Conservation (phyloP, 108 stramenopile genomes). For the Bacterosira constricta region DNA sequence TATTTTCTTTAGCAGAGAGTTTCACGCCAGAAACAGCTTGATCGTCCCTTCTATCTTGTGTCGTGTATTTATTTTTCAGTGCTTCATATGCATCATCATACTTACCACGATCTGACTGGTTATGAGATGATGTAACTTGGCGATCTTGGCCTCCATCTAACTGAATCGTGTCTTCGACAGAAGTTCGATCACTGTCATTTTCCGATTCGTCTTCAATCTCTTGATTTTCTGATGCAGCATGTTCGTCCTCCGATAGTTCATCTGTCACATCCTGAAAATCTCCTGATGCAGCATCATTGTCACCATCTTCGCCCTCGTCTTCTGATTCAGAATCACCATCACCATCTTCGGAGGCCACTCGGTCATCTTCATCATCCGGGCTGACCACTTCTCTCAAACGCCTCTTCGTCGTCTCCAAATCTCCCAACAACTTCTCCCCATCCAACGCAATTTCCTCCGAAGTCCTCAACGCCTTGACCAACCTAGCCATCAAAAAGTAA, state of each 20-base stretch:
- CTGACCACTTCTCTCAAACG: neutral
- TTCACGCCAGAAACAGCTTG: neutral
- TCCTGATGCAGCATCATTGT: neutral
- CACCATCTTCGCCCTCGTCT: neutral
- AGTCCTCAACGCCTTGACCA: constrained; percentile 27
- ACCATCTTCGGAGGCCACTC: too few relatives aligned
- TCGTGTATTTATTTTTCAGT: neutral
- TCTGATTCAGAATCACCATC: too few relatives aligned
- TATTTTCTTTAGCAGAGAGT: neutral
- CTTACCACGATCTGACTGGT: neutral
- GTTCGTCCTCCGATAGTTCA: neutral
- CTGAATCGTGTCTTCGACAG: neutral
- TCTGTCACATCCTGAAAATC: too few relatives aligned
- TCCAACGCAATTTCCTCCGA: constrained; percentile 18
- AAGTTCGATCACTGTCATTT: neutral
- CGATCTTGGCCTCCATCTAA: neutral
- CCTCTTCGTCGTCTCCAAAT: neutral
- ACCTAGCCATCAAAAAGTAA: constrained; percentile 24
- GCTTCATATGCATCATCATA: constrained; percentile 2
- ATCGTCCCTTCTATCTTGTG: constrained; percentile 15
- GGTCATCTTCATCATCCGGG: neutral
- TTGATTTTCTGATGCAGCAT: neutral
- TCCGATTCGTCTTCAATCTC: neutral
- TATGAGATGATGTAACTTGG: neutral
- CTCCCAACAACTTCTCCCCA: neutral